Evolutionary conservation across 2,329 filamentous ascomycete species (phyloP).

Genomic region (Pseudogymnoascus sp.): DNA sequence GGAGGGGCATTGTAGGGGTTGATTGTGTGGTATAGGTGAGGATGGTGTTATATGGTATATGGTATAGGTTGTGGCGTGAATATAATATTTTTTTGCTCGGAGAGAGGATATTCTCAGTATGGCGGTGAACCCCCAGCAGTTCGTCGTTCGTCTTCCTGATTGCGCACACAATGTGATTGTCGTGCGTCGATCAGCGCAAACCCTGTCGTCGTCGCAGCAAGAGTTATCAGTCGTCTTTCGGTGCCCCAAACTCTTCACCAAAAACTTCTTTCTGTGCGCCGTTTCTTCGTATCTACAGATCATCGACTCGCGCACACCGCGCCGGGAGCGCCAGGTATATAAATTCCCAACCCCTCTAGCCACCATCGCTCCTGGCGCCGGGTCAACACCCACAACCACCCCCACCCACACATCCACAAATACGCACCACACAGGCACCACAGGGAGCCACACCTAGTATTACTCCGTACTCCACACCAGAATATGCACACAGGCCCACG

Average conservation of each 20-base stretch:
- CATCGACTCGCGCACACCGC: not conserved
- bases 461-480: not conserved
- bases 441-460: not conserved
- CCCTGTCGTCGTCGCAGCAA: not conserved
- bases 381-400: not conserved
- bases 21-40: not conserved
- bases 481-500: not conserved
- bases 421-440: not conserved
- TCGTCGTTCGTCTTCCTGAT: not conserved
- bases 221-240: not conserved
- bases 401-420: not conserved
- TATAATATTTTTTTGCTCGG: not conserved
- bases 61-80: not conserved
- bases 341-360: not conserved
- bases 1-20: conserved; percentile 3
- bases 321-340: conserved; percentile 2
- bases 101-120: not conserved
- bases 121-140: not conserved
- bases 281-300: not conserved
- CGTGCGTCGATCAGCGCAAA: not conserved
- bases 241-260: conserved; percentile 1
- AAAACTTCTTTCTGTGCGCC: not conserved
- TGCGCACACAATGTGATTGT: not conserved
- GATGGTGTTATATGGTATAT: not conserved
- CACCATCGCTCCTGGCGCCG: not conserved